These are phyloP conservation scores for Leccinum arenicola DNA, from an alignment of 768 basidiomycete species.

Conservation along the genomic window DNA sequence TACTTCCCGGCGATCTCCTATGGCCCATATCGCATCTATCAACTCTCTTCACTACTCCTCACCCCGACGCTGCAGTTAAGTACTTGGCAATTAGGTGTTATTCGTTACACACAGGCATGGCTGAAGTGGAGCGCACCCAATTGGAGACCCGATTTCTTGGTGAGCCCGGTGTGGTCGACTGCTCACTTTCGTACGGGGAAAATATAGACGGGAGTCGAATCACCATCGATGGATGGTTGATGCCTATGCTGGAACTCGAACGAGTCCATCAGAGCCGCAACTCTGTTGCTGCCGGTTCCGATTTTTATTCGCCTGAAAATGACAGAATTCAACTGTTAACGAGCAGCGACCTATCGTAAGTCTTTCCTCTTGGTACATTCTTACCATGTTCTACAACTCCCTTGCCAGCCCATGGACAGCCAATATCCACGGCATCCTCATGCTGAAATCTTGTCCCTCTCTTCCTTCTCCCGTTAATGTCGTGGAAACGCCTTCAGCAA, in stretches of 20 bases:
- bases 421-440: conserved; percentile 64
- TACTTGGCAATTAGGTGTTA: conserved; percentile 78
- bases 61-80: conserved; percentile 62
- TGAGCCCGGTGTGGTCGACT: conserved; percentile 56
- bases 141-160: conserved; percentile 65
- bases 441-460: conserved; percentile 48
- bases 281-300: conserved; percentile 39
- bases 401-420: conserved; percentile 50
- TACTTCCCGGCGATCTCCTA: conserved; percentile 54
- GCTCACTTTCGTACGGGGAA: conserved; percentile 54
- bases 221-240: conserved; percentile 75
- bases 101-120: conserved; percentile 72
- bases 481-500: conserved; percentile 63
- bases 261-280: conserved; percentile 54
- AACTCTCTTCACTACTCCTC: conserved; percentile 43
- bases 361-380: background rate
- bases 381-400: conserved; percentile 12
- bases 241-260: conserved; percentile 67
- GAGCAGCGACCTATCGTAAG: conserved; percentile 55
- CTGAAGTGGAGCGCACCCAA: conserved; percentile 68
- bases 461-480: conserved; percentile 36
- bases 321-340: conserved; percentile 36
- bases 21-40: conserved; percentile 56
- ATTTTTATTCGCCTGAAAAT: conserved; percentile 45
- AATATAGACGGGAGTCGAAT: conserved; percentile 44